Conservation (phyloP, 805 yeast genomes). For the Lipomyces spencermartinsiae region DNA sequence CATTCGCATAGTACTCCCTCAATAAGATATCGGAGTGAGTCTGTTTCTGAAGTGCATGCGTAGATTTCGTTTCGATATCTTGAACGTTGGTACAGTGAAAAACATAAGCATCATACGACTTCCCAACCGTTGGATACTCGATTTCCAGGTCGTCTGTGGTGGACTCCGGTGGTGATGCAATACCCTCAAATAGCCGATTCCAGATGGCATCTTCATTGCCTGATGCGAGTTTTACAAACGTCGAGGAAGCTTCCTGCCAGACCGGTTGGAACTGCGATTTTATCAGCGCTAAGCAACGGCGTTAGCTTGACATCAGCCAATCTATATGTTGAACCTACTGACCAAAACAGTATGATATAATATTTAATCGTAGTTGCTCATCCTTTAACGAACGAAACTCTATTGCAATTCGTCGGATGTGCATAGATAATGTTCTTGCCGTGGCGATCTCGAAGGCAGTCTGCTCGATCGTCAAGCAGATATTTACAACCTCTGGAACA, state of each 20-base stretch:
- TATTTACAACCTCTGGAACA: slow-evolving; percentile 53
- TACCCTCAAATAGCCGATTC: slow-evolving; percentile 20
- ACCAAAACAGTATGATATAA: slow-evolving; percentile 27
- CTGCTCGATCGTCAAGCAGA: slow-evolving; percentile 67
- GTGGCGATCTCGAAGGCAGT: slow-evolving; percentile 71
- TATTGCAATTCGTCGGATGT: slow-evolving; percentile 57
- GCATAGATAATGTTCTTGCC: slow-evolving; percentile 74
- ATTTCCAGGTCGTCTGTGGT: not conserved
- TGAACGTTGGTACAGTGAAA: slow-evolving; percentile 28
- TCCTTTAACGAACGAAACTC: slow-evolving; percentile 26
- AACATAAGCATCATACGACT: slow-evolving; percentile 1
- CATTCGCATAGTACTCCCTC: slow-evolving; percentile 11
- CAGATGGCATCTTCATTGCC: slow-evolving; percentile 36
- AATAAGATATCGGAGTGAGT: not conserved
- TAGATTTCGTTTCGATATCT: slow-evolving; percentile 12
- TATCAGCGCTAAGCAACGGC: slow-evolving; percentile 67
- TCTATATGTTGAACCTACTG: slow-evolving; percentile 1
- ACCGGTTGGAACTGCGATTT: slow-evolving; percentile 81
- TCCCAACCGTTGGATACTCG: not conserved
- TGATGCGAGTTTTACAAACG: slow-evolving; percentile 55
- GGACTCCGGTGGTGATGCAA: not conserved
- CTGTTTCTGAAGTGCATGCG: slow-evolving; percentile 2
- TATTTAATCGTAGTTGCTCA: slow-evolving; percentile 5
- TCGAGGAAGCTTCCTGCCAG: slow-evolving; percentile 78
- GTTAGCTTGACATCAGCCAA: not conserved